Conservation (phyloP, 441 rosid species). For the Erodium chrysanthum region DNA sequence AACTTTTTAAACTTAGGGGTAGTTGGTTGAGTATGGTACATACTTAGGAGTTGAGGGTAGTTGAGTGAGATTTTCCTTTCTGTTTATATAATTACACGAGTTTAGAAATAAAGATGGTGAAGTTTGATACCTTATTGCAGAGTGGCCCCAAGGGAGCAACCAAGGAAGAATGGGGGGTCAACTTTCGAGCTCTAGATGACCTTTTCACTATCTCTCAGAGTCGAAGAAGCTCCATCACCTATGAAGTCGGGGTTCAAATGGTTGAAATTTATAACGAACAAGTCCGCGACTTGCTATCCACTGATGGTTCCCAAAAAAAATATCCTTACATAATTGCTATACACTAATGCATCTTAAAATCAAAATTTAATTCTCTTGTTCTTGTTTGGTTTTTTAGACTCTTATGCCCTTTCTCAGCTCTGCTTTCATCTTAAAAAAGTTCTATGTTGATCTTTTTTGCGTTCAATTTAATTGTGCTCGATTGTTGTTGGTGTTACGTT, state of each 20-base stretch:
- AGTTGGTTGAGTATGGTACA: too few relatives aligned
- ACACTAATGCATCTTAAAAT: too few relatives aligned
- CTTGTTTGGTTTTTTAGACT: too few relatives aligned
- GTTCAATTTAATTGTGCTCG: too few relatives aligned
- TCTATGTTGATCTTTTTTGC: too few relatives aligned
- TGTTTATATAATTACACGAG: slow-evolving; percentile 22
- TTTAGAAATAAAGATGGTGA: slow-evolving; percentile 11
- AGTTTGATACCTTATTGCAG: slow-evolving; percentile 28
- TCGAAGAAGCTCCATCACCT: slow-evolving; percentile 32
- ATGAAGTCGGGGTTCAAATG: slow-evolving; percentile 60
- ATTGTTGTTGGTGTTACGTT: neutral
- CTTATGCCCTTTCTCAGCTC: too few relatives aligned
- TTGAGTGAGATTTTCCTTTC: too few relatives aligned
- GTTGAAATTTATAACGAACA: slow-evolving; percentile 88
- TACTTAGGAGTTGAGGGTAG: too few relatives aligned
- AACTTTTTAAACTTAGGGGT: too few relatives aligned
- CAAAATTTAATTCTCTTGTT: too few relatives aligned
- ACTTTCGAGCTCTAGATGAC: slow-evolving; percentile 9
- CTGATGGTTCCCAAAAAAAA: slow-evolving; percentile 40
- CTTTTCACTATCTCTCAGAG: slow-evolving; percentile 47
- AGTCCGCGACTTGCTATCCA: slow-evolving; percentile 47
- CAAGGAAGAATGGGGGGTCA: slow-evolving; percentile 64
- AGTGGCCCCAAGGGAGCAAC: slow-evolving; percentile 72
- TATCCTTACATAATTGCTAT: slow-evolving; percentile 36
- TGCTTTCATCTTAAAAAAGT: too few relatives aligned